Base-by-base conservation (phyloP, 176 grass and related monocot species). In the Coix lacrymajobi region DNA sequence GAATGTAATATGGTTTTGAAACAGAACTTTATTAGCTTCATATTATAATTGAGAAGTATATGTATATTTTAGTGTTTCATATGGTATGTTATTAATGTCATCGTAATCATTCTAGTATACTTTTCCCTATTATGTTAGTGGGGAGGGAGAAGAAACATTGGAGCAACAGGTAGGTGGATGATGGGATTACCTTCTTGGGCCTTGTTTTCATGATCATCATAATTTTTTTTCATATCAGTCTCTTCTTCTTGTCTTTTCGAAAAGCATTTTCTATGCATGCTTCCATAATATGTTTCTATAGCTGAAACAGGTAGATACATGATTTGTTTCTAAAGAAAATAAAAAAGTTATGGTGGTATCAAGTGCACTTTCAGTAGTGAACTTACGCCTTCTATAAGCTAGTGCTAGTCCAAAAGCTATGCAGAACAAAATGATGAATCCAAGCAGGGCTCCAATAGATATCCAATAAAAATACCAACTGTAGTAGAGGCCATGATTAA, bases 391-490 rank as follows among this genome's bases (percentile, higher is more conserved):
- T 82, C 57, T 93, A 14, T 85, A 82, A 84, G 81, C 87, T 61
- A 93, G 72, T 52, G 77, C 71, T 39, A 93, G 25, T 37, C 88
- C 76, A 77, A 90, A 93, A 58, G 65, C 87, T 32, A 88, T 52
- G 44, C 90, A 90, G 48, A 90, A 73, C n/a, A 90, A 30, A 41
- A 93, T 7, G 30, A 79, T 85, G 51, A 48, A 85, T 49, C 82
- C 87, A 39, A 90, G 22, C 19, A 93, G 44, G 66, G 91, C 91
- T 64, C 81, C 91, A 26, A 90, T 40, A 60, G 85, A 81, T 80
- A 90, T 93, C 91, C 91, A 93, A 38, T 93, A 93, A 58, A 78
- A 93, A 64, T 88, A 25, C 39, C 57, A 74, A 41, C 44, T 36
- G 69, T 93, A 93, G 71, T 90, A 60, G 13, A 76, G 74, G 33